A percentile compares a stretch with the other conserved stretches of the same genome.
phyloP scores from a whole-genome alignment of 1,139 yeast genomes.

The Suhomyces terraborum region DNA sequence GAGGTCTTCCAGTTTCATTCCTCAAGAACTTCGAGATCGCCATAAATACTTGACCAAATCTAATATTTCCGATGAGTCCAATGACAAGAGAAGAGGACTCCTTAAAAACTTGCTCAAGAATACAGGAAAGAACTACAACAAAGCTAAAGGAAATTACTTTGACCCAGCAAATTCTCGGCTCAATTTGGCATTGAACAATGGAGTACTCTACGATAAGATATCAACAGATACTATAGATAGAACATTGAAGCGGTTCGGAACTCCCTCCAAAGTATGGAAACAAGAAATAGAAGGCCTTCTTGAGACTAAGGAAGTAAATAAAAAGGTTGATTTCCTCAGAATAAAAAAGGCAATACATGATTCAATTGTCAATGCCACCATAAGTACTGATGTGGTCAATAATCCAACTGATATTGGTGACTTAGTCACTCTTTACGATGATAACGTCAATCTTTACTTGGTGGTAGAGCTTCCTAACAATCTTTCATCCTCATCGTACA shows the following conservation, averaged over 20 bases:
- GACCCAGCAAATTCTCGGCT: conserved; percentile 20
- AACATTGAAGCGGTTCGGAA: conserved; percentile 21
- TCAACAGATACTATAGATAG: conserved; percentile 18
- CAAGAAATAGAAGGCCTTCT: neutral
- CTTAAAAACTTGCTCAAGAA: conserved; percentile 10
- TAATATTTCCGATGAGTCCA: neutral
- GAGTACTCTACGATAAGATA: conserved; percentile 20
- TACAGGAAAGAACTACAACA: conserved; percentile 9
- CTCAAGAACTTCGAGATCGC: conserved; percentile 9
- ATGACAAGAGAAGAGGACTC: neutral
- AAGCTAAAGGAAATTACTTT: conserved; percentile 12
- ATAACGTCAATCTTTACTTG: conserved; percentile 34
- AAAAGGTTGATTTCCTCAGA: neutral
- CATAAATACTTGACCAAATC: conserved; percentile 7
- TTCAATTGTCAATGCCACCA: conserved; percentile 26
- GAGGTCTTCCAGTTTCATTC: conserved; percentile 6
- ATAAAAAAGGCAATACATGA: conserved; percentile 12
- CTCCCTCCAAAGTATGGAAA: conserved; percentile 29
- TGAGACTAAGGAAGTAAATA: neutral
- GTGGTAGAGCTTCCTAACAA: conserved; percentile 36
- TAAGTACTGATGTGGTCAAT: conserved; percentile 28
- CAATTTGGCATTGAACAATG: conserved; percentile 17
- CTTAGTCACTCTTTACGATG: conserved; percentile 36
- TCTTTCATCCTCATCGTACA: conserved; percentile 38
- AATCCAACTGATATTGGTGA: conserved; percentile 40